Base-by-base conservation (phyloP, 305 asterid genomes). In the Petunia hybrid region DNA sequence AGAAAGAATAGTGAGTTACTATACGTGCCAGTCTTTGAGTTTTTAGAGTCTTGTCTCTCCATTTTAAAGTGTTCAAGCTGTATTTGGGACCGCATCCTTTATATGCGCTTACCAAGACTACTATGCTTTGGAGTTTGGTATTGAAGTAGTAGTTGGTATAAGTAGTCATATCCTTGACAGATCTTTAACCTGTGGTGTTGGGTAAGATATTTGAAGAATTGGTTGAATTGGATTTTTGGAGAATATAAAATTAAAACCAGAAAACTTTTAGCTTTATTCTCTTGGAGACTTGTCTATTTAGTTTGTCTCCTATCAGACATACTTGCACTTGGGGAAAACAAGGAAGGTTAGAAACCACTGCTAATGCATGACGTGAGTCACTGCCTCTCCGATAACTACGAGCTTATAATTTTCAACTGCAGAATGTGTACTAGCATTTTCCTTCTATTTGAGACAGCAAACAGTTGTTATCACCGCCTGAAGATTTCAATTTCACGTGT, bases 401-500 rank as follows among this genome's bases (percentile, higher is more conserved):
- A 69, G 14, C 57, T 16, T 68, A 69, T 22, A 22, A 2, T 45
- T 45, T 22, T 9, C 10, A 4, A 45, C 22, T 70, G 77, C 59
- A 45, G 5, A 70, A 45, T 69, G 16, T 69, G 22, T 22, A 45
- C 77, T 70, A 70, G 22, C 77, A 70, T 70, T 22, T 16, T 45
- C 42, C 60, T 9, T 70, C 10, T 70, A 46, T 45, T 45, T 45
- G 77, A 45, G 59, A 45, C 40, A 43, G 42, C 60, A 22, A 43
- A 59, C 45, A 70, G 10, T 45, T 70, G 59, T 70, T 70, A 71
- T 43, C 35, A 71, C 45, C 35, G 62, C 8, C 59, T 45, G 77
- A 79, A 73, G 63, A 67, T 75, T n/a, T n/a, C 68, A 14, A 42
- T 55, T 61, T 64, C 71, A 48, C 56, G 35, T 40, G 71, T 83